Base-by-base conservation (phyloP, 805 yeast species). In the Hanseniaspora mollemarum region DNA sequence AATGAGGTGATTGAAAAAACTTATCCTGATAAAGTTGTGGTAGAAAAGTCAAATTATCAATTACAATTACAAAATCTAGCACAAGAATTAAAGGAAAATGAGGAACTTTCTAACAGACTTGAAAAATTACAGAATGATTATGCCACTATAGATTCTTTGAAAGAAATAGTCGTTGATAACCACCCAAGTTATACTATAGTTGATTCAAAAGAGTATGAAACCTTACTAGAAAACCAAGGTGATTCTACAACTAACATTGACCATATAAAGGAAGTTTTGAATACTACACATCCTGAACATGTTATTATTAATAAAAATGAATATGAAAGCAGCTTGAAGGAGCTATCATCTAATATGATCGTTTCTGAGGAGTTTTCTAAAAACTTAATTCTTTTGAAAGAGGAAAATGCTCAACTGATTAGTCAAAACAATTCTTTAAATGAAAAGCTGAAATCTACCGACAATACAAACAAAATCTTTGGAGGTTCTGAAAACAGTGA, bases 11-110 rank as follows among this genome's bases (percentile, higher is more conserved):
- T 49, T 10, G 9, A 25, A 12, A 1, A n/a, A 8, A 37, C 29
- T 13, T 26, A 41, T 15, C 49, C 49, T n/a, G 31, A 32, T 5
- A 22, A 25, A 13, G 3, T 28, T 21, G 26, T 50, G 10, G 44
- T 50, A 18, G 45, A 43, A 9, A 43, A 25, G 25, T 10, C 19
- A 2, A 26, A 37, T 18, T 36, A 35, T 43, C 39, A 43, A 25
- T 6, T 9, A 16, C 32, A 37, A 19, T 45, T 45, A 18, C 8
- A 45, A 45, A 37, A 45, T 37, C 15, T 45, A 22, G 24, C 49
- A 15, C 26, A 2, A 16, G 26, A 24, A 2, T 25, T 44, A 5
- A 22, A 36, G 21, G 24, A 35, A 19, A 37, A 37, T 31, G 36
- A 25, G 3, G 10, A 16, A 16, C 16, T 40, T 26, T 26, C 41